Evolutionary conservation across 257 asterid genomes (phyloP), one percentile per base, ranked within the genome.

Genomic region (Nemophila menziesii): DNA sequence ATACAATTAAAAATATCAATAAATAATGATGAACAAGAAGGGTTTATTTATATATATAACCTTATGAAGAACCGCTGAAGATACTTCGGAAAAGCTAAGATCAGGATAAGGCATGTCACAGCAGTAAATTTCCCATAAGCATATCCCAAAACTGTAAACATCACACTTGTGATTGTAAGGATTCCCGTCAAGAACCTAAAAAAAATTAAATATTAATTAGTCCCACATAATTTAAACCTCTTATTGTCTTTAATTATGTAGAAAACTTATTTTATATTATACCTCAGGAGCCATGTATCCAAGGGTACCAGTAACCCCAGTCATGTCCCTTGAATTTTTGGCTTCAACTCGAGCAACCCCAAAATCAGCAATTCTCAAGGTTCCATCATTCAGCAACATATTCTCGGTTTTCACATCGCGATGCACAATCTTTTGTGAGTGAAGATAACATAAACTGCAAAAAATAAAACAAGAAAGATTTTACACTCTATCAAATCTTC

Each of bases 211-310:
- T n/a, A n/a, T n/a, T n/a, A n/a, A n/a, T n/a, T n/a, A n/a, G n/a
- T n/a, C n/a, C n/a, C n/a, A n/a, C n/a, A n/a, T n/a, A n/a, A n/a
- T n/a, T n/a, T n/a, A n/a, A n/a, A n/a, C n/a, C n/a, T n/a, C n/a
- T n/a, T n/a, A n/a, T n/a, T n/a, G n/a, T n/a, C n/a, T n/a, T n/a
- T n/a, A n/a, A n/a, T n/a, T n/a, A 29, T 29, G n/a, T n/a, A n/a
- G n/a, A n/a, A n/a, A n/a, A n/a, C n/a, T n/a, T n/a, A n/a, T n/a
- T n/a, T n/a, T n/a, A n/a, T n/a, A n/a, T 44, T 53, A 12, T 68
- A 75, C 80, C 75, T 76, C 80, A 0, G 80, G 80, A 16, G 80
- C 85, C 85, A 72, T 76, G 64, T 76, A 76, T 48, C 85, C 78
- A 24, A 76, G 80, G 14, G 85, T 72, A 16, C 85, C 85, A 7